Conservation (phyloP, 1,139 yeast species). For the Yamadazyma triangularis region DNA sequence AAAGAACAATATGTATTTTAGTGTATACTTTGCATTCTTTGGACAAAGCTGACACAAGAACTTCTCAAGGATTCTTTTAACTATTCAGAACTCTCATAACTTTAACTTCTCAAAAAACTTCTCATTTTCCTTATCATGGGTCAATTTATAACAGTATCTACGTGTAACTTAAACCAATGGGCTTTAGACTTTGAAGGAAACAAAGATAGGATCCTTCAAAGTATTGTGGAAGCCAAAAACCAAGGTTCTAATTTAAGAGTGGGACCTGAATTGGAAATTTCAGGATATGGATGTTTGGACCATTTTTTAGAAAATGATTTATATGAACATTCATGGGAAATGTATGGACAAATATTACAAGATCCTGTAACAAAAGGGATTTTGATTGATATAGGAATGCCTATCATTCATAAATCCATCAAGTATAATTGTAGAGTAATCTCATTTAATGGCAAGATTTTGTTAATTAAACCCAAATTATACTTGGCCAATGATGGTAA, state of each 20-base stretch:
- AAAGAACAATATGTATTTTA: too few species aligned
- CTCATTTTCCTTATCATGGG: too few species aligned
- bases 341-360: conserved; percentile 70
- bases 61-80: too few species aligned
- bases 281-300: conserved; percentile 95
- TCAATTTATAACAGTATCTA: conserved; percentile 53
- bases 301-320: conserved; percentile 91
- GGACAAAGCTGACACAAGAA: too few species aligned
- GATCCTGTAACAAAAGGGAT: conserved; percentile 69
- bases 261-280: conserved; percentile 93
- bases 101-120: too few species aligned
- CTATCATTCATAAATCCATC: conserved; percentile 79
- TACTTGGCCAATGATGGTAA: conserved; percentile 97
- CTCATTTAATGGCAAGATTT: conserved; percentile 71
- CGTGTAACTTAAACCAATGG: conserved; percentile 92
- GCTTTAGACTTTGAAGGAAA: conserved; percentile 97
- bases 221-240: conserved; percentile 71
- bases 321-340: conserved; percentile 91
- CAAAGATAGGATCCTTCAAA: conserved; percentile 80
- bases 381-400: conserved; percentile 90
- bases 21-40: too few species aligned
- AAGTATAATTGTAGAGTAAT: conserved; percentile 88
- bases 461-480: conserved; percentile 86
- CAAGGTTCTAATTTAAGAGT: conserved; percentile 80
- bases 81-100: too few species aligned